phyloP scores from a whole-genome alignment of 495 filamentous ascomycete genomes.

The Penicillium herquei region DNA sequence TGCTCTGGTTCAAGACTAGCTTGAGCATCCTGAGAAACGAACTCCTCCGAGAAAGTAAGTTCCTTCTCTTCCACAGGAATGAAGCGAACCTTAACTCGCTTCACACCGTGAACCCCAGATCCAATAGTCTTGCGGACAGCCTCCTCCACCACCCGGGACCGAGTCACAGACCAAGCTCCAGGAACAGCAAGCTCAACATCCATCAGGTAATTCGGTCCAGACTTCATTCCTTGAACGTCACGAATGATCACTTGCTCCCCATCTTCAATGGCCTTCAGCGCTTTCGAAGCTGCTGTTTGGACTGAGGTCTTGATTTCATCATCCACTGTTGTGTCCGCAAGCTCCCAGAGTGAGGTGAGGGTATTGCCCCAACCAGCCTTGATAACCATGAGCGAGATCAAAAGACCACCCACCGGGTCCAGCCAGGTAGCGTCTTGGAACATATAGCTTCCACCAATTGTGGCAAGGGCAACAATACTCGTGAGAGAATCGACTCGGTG shows the following conservation, averaged over 20 bases:
- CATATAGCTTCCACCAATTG: slow-evolving; percentile 86
- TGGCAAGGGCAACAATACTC: slow-evolving; percentile 83
- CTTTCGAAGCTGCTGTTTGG: slow-evolving; percentile 58
- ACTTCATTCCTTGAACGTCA: slow-evolving; percentile 84
- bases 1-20: slow-evolving; percentile 62
- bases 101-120: slow-evolving; percentile 73
- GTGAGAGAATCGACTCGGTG: slow-evolving; percentile 95
- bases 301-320: slow-evolving; percentile 73
- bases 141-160: slow-evolving; percentile 67
- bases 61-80: slow-evolving; percentile 58
- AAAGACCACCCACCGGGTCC: slow-evolving; percentile 88
- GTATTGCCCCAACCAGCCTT: slow-evolving; percentile 89
- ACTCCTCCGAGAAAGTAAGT: slow-evolving; percentile 68
- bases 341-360: slow-evolving; percentile 72
- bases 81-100: slow-evolving; percentile 78
- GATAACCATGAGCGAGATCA: slow-evolving; percentile 91
- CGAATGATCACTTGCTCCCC: slow-evolving; percentile 55
- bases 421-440: slow-evolving; percentile 82
- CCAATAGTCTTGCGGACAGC: slow-evolving; percentile 67
- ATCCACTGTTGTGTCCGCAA: slow-evolving; percentile 87
- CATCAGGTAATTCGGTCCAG: slow-evolving; percentile 90
- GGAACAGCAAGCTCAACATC: slow-evolving; percentile 84
- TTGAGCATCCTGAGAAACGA: slow-evolving; percentile 67
- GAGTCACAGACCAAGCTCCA: slow-evolving; percentile 64
- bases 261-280: slow-evolving; percentile 45